Evolutionary conservation across 2,329 filamentous ascomycete species (phyloP).

Genomic region (Ciborinia camelliae): DNA sequence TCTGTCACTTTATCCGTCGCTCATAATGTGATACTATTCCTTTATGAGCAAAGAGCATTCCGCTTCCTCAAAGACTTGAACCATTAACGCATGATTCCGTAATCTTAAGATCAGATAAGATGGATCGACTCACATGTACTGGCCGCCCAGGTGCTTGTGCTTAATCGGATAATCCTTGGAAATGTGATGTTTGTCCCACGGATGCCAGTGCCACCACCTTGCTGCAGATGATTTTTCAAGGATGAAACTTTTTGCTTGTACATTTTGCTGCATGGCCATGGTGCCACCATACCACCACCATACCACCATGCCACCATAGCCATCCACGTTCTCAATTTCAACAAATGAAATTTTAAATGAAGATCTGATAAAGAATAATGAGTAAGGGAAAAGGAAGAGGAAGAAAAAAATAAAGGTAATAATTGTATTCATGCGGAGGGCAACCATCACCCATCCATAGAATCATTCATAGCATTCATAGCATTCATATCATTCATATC

Average conservation of each 20-base stretch:
- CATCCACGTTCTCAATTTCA: too few relatives aligned
- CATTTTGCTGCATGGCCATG: slow-evolving; percentile 1
- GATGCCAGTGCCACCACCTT: too few relatives aligned
- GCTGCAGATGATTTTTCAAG: slow-evolving; percentile 6
- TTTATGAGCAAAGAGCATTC: neutral
- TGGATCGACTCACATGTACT: neutral
- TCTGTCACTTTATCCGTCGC: neutral
- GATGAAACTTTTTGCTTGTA: slow-evolving; percentile 1
- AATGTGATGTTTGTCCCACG: neutral
- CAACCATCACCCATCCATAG: too few relatives aligned
- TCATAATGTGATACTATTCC: neutral
- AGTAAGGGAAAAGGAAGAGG: neutral
- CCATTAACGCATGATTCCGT: neutral
- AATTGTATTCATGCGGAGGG: too few relatives aligned
- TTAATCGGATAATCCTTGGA: slow-evolving; percentile 2
- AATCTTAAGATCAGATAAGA: slow-evolving; percentile 10
- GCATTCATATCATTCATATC: too few relatives aligned
- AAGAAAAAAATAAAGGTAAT: too few relatives aligned
- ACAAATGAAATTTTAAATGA: slow-evolving; percentile 7
- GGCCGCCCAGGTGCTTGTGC: too few relatives aligned
- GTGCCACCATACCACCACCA: too few relatives aligned
- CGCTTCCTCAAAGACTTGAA: neutral
- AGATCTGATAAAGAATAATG: neutral
- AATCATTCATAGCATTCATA: too few relatives aligned
- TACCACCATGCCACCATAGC: too few relatives aligned